Percentiles rank a stretch among this genome's conserved stretches.
These are phyloP conservation scores for Echium plantagineum DNA, from an alignment of 257 asterid genomes.

Conservation along the genomic window DNA sequence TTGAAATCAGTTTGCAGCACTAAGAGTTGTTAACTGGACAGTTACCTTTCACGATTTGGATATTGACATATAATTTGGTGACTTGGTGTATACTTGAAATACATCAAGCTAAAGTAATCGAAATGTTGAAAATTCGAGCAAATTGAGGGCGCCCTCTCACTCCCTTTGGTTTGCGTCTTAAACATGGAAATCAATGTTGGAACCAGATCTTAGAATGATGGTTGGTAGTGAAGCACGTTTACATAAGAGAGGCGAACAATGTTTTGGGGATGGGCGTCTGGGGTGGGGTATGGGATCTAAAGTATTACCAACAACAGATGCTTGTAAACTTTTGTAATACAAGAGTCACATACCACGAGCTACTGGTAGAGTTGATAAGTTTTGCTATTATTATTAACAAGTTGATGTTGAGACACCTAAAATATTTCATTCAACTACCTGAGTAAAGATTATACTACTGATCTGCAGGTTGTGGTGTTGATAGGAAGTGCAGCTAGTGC, in stretches of 20 bases:
- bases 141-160: background rate
- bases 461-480: constrained; percentile 60
- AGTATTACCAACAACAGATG: too few species aligned
- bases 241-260: too few species aligned
- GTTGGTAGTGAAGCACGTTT: too few species aligned
- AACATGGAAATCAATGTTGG: too few species aligned
- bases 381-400: too few species aligned
- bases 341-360: background rate
- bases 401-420: background rate
- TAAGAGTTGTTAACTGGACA: background rate
- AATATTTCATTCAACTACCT: background rate
- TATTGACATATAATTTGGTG: background rate
- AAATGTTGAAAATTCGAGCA: too few species aligned
- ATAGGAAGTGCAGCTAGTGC: constrained; percentile 89
- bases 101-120: background rate
- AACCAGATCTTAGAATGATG: too few species aligned
- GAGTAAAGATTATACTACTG: background rate
- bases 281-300: too few species aligned
- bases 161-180: too few species aligned
- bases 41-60: background rate
- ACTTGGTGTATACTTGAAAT: background rate
- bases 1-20: background rate
- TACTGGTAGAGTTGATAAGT: too few species aligned
- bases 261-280: too few species aligned
- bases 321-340: background rate